phyloP scores from a whole-genome alignment of 371 early-diverging fungal genomes.

The Actinomortierella wolfii region DNA sequence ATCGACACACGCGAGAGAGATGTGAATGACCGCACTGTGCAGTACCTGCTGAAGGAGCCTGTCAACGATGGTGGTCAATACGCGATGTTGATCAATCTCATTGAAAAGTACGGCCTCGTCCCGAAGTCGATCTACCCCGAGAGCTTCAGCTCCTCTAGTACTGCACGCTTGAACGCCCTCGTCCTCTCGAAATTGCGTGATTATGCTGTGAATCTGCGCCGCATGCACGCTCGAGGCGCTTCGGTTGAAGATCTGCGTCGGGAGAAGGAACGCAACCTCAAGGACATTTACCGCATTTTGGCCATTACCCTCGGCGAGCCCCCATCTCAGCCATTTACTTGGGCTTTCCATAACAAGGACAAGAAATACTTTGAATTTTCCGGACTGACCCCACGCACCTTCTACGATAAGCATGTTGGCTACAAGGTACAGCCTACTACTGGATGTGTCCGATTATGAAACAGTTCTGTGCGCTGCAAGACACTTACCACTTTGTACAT shows the following conservation, averaged over 20 bases:
- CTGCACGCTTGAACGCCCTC: slow-evolving; percentile 63
- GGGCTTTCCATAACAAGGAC: slow-evolving; percentile 74
- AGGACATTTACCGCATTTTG: slow-evolving; percentile 75
- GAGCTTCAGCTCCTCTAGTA: slow-evolving; percentile 65
- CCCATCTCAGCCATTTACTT: slow-evolving; percentile 66
- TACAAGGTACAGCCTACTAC: too few species aligned
- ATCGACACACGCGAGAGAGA: slow-evolving; percentile 68
- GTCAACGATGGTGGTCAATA: slow-evolving; percentile 78
- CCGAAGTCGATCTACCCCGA: slow-evolving; percentile 80
- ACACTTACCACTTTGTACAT: background rate
- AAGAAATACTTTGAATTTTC: slow-evolving; percentile 62
- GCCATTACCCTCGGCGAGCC: slow-evolving; percentile 80
- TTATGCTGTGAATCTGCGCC: slow-evolving; percentile 66
- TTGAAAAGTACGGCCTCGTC: slow-evolving; percentile 80
- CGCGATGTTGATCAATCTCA: slow-evolving; percentile 80
- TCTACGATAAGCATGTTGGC: slow-evolving; percentile 67
- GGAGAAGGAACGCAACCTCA: slow-evolving; percentile 65
- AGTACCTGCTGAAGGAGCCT: slow-evolving; percentile 70
- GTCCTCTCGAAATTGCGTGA: slow-evolving; percentile 76
- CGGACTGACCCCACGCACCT: slow-evolving; percentile 66
- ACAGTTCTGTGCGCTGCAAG: background rate
- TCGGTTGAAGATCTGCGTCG: slow-evolving; percentile 41
- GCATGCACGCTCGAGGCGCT: slow-evolving; percentile 50
- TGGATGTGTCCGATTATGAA: too few species aligned
- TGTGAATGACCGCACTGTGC: slow-evolving; percentile 73